Evolutionary conservation across 352 stramenopile species (phyloP).

Genomic region (Peronospora belbahrii): DNA sequence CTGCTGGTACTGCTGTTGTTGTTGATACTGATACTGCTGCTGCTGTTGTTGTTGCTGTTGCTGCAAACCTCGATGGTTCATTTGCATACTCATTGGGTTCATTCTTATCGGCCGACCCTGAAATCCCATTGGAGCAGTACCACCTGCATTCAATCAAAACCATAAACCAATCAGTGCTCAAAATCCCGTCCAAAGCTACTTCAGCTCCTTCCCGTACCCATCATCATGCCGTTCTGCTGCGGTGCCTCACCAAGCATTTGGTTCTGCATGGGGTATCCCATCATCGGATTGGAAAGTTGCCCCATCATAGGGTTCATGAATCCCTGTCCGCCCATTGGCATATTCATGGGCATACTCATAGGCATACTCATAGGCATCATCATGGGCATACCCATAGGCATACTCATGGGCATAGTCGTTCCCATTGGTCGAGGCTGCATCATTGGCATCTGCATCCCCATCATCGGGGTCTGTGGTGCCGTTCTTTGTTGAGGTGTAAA

Average conservation of each 20-base stretch:
- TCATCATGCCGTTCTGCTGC: slow-evolving; percentile 46
- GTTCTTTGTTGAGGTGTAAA: slow-evolving; percentile 45
- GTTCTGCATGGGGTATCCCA: slow-evolving; percentile 39
- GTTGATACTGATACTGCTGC: slow-evolving; percentile 10
- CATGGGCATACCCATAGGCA: neutral
- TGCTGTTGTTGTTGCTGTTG: slow-evolving; percentile 29
- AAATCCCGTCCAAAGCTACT: neutral
- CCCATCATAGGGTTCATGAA: slow-evolving; percentile 35
- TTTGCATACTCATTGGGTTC: slow-evolving; percentile 51
- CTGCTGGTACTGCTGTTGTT: slow-evolving; percentile 30
- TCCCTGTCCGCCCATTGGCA: slow-evolving; percentile 13
- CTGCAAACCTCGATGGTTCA: slow-evolving; percentile 53
- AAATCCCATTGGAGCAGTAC: slow-evolving; percentile 41
- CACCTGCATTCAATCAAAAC: slow-evolving; percentile 15
- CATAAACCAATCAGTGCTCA: neutral
- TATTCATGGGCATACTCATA: slow-evolving; percentile 5
- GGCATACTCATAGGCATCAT: slow-evolving; percentile 1
- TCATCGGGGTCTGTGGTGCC: slow-evolving; percentile 30
- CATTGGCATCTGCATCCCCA: slow-evolving; percentile 37
- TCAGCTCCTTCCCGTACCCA: slow-evolving; percentile 31
- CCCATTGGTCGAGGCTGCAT: slow-evolving; percentile 21
- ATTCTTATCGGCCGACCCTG: slow-evolving; percentile 44
- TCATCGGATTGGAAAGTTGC: slow-evolving; percentile 34
- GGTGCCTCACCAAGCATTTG: slow-evolving; percentile 37
- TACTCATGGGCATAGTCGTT: slow-evolving; percentile 27